Conservation (phyloP, 495 filamentous ascomycete species). For the Aspergillus indologenus region DNA sequence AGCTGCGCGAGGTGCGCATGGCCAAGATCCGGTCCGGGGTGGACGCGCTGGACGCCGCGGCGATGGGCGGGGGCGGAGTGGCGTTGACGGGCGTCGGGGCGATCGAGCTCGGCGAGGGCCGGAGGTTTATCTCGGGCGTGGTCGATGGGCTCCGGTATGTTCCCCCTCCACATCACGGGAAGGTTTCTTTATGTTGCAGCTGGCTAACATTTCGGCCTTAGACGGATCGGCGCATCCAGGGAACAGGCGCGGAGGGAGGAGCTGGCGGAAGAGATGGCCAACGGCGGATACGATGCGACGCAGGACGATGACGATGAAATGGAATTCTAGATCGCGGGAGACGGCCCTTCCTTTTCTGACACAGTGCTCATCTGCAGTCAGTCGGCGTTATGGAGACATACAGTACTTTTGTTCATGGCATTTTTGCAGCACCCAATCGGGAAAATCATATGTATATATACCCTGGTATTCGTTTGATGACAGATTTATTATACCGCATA, state of each 20-base stretch:
- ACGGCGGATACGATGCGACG: conserved; percentile 37
- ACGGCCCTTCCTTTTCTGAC: not conserved
- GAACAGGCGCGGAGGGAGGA: conserved; percentile 48
- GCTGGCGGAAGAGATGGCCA: conserved; percentile 42
- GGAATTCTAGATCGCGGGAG: conserved; percentile 35
- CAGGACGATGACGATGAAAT: conserved; percentile 49
- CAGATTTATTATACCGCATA: not conserved
- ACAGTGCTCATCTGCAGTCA: not conserved
- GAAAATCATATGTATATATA: conserved; percentile 39
- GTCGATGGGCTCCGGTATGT: conserved; percentile 76
- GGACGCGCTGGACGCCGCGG: conserved; percentile 62
- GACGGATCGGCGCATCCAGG: conserved; percentile 46
- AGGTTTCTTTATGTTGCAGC: too few species aligned
- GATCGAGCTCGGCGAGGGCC: conserved; percentile 85
- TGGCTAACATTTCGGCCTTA: conserved; percentile 14
- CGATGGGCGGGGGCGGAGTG: conserved; percentile 60
- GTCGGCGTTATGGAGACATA: conserved; percentile 16
- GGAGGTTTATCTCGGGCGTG: conserved; percentile 79
- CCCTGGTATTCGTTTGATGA: conserved; percentile 25
- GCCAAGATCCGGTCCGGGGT: conserved; percentile 81
- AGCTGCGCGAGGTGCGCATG: conserved; percentile 82
- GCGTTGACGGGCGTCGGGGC: conserved; percentile 80
- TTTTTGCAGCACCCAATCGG: conserved; percentile 14
- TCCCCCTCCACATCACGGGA: not conserved
- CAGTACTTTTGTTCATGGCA: not conserved